phyloP scores from a whole-genome alignment of 2,329 filamentous ascomycete genomes.

The Nigrospora osmanthi region DNA sequence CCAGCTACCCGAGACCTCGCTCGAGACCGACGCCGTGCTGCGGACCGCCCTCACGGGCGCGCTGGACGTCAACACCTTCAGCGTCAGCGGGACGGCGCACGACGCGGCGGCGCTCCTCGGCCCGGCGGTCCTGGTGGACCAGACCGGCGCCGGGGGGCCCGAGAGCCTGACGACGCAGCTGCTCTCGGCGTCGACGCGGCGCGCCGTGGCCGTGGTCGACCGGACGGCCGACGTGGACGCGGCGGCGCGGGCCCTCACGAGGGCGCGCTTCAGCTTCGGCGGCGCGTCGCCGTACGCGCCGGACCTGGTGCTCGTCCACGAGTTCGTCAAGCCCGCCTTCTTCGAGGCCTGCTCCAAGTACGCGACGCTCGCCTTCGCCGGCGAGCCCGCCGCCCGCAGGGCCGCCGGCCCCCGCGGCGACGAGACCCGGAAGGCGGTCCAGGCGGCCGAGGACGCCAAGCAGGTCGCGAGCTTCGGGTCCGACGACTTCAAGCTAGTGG shows the following conservation, averaged over 20 bases:
- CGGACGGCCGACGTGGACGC: constrained; percentile 44
- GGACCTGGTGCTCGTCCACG: constrained; percentile 57
- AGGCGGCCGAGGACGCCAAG: constrained; percentile 15
- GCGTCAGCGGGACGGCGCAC: constrained; percentile 9
- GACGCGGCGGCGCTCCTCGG: constrained; percentile 11
- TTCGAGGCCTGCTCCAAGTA: constrained; percentile 37
- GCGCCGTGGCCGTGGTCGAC: constrained; percentile 50
- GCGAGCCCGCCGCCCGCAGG: constrained; percentile 5
- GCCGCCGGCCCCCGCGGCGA: constrained; percentile 11
- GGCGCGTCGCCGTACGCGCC: constrained; percentile 54
- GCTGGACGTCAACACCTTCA: constrained; percentile 17
- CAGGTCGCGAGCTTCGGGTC: constrained; percentile 15
- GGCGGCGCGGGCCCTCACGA: constrained; percentile 44
- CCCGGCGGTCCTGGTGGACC: constrained; percentile 15
- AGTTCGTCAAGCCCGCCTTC: constrained; percentile 49
- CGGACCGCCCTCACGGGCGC: constrained; percentile 11
- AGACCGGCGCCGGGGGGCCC: constrained; percentile 7
- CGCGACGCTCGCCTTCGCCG: constrained; percentile 15
- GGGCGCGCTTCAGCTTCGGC: constrained; percentile 45
- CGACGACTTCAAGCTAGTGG: constrained; percentile 15
- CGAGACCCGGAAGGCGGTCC: constrained; percentile 9
- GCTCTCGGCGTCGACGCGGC: constrained; percentile 7
- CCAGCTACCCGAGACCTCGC: constrained; percentile 14
- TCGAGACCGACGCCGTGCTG: constrained; percentile 13
- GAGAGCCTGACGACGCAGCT: constrained; percentile 5